Evolutionary conservation across 805 yeast genomes (phyloP).

Genomic region (Pachysolen tannophilus): DNA sequence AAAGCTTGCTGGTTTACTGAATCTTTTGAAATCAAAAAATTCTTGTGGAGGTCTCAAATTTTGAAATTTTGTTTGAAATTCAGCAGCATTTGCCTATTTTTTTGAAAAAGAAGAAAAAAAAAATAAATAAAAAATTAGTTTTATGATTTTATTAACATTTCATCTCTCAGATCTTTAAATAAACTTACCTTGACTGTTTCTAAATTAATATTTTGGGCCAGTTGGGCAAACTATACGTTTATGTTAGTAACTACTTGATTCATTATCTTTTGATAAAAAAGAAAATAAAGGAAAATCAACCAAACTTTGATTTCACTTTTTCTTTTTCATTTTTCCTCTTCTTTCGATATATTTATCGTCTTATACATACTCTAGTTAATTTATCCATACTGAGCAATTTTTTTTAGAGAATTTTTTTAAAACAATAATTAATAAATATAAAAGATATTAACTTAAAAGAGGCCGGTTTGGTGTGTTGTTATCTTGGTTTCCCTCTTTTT

Average conservation of each 20-base stretch:
- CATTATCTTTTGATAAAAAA: neutral
- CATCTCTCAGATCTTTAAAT: no score
- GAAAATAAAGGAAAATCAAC: neutral
- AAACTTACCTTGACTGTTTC: conserved; percentile 36
- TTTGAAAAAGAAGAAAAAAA: conserved; percentile 9
- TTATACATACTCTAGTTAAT: neutral
- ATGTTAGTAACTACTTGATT: conserved; percentile 12
- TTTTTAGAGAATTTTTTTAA: no score
- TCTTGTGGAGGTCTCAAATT: conserved; percentile 86
- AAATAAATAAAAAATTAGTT: no score
- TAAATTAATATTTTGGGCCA: conserved; percentile 39
- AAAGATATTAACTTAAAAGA: no score
- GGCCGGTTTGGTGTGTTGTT: no score
- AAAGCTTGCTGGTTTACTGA: conserved; percentile 86
- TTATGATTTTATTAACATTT: no score
- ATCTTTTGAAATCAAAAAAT: conserved; percentile 82
- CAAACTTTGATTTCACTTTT: neutral
- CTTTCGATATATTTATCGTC: neutral
- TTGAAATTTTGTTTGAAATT: conserved; percentile 57
- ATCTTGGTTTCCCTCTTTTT: no score
- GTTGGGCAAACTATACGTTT: conserved; percentile 28
- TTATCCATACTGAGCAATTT: no score
- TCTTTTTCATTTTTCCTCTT: neutral
- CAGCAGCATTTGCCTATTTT: conserved; percentile 34
- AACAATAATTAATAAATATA: no score